These are phyloP conservation scores for Echites panduratus DNA, from an alignment of 257 asterid genomes.

Conservation along the genomic window DNA sequence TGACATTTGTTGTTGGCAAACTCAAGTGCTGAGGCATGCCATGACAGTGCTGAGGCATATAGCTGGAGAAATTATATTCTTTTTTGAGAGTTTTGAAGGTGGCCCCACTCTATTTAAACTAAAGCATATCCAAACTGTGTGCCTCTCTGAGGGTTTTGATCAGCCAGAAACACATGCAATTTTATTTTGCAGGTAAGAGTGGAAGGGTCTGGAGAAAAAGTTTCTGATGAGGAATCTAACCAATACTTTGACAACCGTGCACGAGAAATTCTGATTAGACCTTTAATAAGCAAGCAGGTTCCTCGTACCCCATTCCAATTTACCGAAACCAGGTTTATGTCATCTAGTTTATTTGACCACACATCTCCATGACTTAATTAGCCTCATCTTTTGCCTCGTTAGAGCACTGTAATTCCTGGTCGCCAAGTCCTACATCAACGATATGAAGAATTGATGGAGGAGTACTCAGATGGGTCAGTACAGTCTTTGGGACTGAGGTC, in stretches of 20 bases:
- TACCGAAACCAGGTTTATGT: not conserved
- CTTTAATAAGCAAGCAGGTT: slow-evolving; percentile 84
- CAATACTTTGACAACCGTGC: slow-evolving; percentile 74
- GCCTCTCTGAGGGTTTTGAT: slow-evolving; percentile 10
- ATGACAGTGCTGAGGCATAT: not conserved
- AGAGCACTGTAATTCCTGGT: slow-evolving; percentile 61
- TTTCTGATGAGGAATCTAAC: slow-evolving; percentile 72
- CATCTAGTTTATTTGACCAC: slow-evolving; percentile 8
- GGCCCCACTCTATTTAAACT: not conserved
- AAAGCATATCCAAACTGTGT: not conserved
- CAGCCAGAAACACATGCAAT: not conserved
- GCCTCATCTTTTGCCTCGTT: slow-evolving; percentile 18
- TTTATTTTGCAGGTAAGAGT: slow-evolving; percentile 57
- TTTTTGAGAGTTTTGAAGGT: not conserved
- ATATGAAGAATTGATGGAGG: slow-evolving; percentile 51
- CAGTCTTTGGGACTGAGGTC: not conserved
- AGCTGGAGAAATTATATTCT: not conserved
- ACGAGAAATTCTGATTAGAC: slow-evolving; percentile 75
- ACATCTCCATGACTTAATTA: not conserved
- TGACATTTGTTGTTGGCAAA: not conserved
- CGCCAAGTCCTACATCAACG: slow-evolving; percentile 54
- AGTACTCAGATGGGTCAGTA: slow-evolving; percentile 63
- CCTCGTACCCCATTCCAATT: not conserved
- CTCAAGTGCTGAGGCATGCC: not conserved
- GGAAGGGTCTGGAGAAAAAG: slow-evolving; percentile 69